Base-by-base conservation (phyloP, 148 eudicot genomes). In the Rhododendron vialii region DNA sequence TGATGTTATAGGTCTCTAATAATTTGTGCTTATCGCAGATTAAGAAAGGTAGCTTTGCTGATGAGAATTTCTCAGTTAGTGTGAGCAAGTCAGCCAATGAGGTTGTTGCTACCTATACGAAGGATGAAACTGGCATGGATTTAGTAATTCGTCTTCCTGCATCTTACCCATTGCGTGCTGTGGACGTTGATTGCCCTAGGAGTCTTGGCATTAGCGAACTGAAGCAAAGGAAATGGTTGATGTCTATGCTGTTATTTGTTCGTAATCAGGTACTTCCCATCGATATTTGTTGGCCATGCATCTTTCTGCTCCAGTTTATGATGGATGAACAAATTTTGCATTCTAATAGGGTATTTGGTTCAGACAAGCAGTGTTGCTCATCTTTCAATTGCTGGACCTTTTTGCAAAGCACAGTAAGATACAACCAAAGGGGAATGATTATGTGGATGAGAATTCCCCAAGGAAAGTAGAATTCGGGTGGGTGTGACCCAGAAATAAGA, bases 51-150 rank as follows among this genome's bases (percentile, higher is more conserved):
- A 92, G 91, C 86, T 92, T 93, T 78, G 91, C 92, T 78, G 98
- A 97, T 86, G 99, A 95, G 75, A 92, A 90, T 87, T 97, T 97
- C 85, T 92, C 98, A 10, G 94, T 97, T n/a, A 93, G 92, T 88
- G 98, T 97, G 85, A 95, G 98, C 91, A 97, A 97, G 87, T 93
- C 99, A 59, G 98, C 96, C 86, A 93, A 94, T 91, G 99, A 97
- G 91, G 96, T 97, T 14, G 90, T 97, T 86, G 99, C 99, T 85
- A 97, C 99, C n/a, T 97, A 97, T 87, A 95, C 96, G 61, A 97
- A 97, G 92, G 99, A 97, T 82, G 99, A 97, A 89, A 93, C 98
- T 14, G 93, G 95, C 85, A 94, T 97, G 98, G 98, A 97, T 92
- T 90, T 97, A 87, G 93, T 97, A 43, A 95, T 97, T 87, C 96